Percentiles rank a stretch among this genome's conserved stretches.
Conservation (phyloP, 768 basidiomycete genomes). For the Cyclocybe aegerita region DNA sequence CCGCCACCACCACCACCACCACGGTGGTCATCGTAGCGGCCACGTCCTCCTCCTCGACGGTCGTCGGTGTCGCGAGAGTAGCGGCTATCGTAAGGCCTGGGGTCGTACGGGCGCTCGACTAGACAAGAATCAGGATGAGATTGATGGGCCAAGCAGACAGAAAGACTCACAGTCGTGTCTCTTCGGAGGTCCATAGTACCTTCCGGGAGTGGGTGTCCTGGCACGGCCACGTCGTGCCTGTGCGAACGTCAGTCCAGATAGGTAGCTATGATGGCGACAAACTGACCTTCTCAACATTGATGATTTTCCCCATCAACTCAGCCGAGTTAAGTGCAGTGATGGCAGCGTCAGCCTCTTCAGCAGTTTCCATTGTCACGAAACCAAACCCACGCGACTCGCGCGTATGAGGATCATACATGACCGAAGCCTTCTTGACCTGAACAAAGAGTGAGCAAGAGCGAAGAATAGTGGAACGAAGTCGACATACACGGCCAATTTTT, state of each 20-base stretch:
- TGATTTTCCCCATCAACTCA: conserved; percentile 83
- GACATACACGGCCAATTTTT: conserved; percentile 64
- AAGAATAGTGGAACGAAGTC: background rate
- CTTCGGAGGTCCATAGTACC: conserved; percentile 94
- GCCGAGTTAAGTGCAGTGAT: conserved; percentile 81
- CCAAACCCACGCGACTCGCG: conserved; percentile 72
- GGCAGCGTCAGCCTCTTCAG: conserved; percentile 90
- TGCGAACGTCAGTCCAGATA: conserved; percentile 1
- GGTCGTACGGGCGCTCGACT: conserved; percentile 90
- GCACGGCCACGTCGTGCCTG: conserved; percentile 90
- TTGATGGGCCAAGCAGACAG: background rate
- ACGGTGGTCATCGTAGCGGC: conserved; percentile 44
- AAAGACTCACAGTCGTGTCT: conserved; percentile 55
- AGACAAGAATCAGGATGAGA: conserved; percentile 11
- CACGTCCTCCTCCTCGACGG: conserved; percentile 45
- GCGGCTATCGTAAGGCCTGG: conserved; percentile 87
- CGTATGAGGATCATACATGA: conserved; percentile 72
- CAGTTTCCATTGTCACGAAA: conserved; percentile 73
- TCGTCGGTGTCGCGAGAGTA: conserved; percentile 70
- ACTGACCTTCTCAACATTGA: conserved; percentile 85
- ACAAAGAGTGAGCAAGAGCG: background rate
- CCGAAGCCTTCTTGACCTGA: conserved; percentile 72
- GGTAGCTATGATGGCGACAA: background rate
- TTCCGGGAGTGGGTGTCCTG: conserved; percentile 89
- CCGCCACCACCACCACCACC: conserved; percentile 40